A percentile compares a stretch with the other conserved stretches of the same genome.
These are phyloP conservation scores for Thyridium curvatum DNA, from an alignment of 2,329 filamentous ascomycete species.

Conservation along the genomic window DNA sequence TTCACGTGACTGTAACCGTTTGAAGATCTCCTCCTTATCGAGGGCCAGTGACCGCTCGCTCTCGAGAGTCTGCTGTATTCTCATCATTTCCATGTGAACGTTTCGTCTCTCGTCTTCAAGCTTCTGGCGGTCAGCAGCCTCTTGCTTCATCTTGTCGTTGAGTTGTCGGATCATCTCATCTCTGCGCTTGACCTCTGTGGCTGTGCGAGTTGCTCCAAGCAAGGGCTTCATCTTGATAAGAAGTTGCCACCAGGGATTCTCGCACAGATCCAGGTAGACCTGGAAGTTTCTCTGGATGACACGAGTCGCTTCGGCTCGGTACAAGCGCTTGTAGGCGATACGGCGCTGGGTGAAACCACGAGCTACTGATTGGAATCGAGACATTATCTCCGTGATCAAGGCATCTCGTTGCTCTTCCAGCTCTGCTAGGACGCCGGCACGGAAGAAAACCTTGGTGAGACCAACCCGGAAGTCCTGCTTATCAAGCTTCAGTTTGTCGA, in stretches of 20 bases:
- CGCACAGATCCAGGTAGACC: constrained; percentile 81
- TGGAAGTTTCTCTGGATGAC: constrained; percentile 95
- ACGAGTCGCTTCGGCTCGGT: constrained; percentile 86
- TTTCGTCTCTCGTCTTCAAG: constrained; percentile 89
- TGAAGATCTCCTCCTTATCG: constrained; percentile 99
- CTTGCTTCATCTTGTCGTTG: constrained; percentile 74
- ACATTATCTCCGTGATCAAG: constrained; percentile 90
- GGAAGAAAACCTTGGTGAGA: constrained; percentile 95
- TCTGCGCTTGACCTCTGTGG: constrained; percentile 87
- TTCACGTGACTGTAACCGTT: constrained; percentile 87
- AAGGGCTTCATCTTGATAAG: constrained; percentile 94
- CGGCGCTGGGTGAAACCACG: constrained; percentile 85
- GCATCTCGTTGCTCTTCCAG: constrained; percentile 92
- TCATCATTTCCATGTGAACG: constrained; percentile 78
- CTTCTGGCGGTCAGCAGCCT: constrained; percentile 66
- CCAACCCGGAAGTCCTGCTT: constrained; percentile 85
- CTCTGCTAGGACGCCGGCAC: constrained; percentile 90
- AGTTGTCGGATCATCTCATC: constrained; percentile 90
- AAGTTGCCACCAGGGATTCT: constrained; percentile 96
- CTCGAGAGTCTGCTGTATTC: constrained; percentile 89
- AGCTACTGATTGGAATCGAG: constrained; percentile 85
- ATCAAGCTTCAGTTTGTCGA: constrained; percentile 84
- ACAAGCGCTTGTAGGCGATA: constrained; percentile 86
- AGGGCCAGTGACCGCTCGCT: constrained; percentile 92
- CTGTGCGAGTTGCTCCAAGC: constrained; percentile 84